Evolutionary conservation across 768 basidiomycete species (phyloP), one percentile per base, ranked within the genome.

Genomic region (Flagelloscypha sp.): DNA sequence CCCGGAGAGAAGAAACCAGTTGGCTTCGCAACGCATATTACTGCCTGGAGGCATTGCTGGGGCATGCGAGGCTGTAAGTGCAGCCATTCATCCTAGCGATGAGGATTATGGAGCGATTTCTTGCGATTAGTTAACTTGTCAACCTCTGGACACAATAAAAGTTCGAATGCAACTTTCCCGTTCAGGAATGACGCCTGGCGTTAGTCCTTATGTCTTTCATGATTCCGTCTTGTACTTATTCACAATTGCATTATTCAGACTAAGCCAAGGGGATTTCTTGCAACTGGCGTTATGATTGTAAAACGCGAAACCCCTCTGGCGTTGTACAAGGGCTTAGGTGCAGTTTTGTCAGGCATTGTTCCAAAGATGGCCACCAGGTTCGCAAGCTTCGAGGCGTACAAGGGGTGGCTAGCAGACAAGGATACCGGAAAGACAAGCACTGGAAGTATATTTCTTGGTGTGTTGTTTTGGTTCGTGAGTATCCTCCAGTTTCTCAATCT

Each of bases 351-450:
- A 8, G 95, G 95, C 8, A 99, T 99, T 56, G 89, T 97, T 6
- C 95, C 95, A 1, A 99, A 99, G 66, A 99, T 99, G 95, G 90
- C 90, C 31, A 97, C 92, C 53, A 84, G 95, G 23, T 99, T 98
- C 56, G 93, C 94, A 7, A 89, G 87, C 57, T 99, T 99, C 55
- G 95, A 99, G 64, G 69, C 79, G 29, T 99, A 99, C 72, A 92
- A 94, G 58, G 72, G 66, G 0, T 79, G 73, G 72, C 59, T 98
- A 27, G 77, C 84, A 2, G 76, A 88, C 48, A 68, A 71, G 41
- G 56, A 67, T 24, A 88, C 86, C 0, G 93, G 93, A 17, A 74
- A 83, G 59, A 84, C 92, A 4, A 74, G 66, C 33, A 69, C 84
- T 3, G 79, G 83, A 1, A 75, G 61, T 38, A 90, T 94, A 27